phyloP scores from a whole-genome alignment of 2,329 filamentous ascomycete species.

The Lasiodiplodia theobromae region DNA sequence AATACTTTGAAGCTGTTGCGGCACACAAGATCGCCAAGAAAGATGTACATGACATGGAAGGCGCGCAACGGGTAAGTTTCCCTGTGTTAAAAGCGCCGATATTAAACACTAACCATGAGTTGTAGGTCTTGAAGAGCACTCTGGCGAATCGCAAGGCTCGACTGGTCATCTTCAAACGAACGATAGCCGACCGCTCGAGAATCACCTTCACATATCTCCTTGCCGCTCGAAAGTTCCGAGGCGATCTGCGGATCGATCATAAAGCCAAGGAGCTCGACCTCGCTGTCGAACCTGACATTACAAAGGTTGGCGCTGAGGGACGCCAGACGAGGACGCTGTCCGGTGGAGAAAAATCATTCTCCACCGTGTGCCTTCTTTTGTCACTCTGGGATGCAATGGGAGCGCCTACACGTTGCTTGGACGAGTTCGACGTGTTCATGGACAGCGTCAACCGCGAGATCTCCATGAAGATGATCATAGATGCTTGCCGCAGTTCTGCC shows the following conservation, averaged over 20 bases:
- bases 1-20: slow-evolving; percentile 41
- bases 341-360: slow-evolving; percentile 97
- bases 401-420: slow-evolving; percentile 89
- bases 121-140: slow-evolving; percentile 59
- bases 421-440: slow-evolving; percentile 99
- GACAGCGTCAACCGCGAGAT: slow-evolving; percentile 94
- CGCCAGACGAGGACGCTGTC: slow-evolving; percentile 91
- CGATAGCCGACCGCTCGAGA: slow-evolving; percentile 85
- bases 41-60: slow-evolving; percentile 35
- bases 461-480: slow-evolving; percentile 92
- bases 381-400: slow-evolving; percentile 99
- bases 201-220: slow-evolving; percentile 88
- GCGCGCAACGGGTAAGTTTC: slow-evolving; percentile 49
- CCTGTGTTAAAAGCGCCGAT: slow-evolving; percentile 34
- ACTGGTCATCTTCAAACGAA: slow-evolving; percentile 82
- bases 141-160: slow-evolving; percentile 73
- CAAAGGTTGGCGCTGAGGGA: slow-evolving; percentile 71
- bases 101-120: neutral
- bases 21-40: slow-evolving; percentile 33
- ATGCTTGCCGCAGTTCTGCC: slow-evolving; percentile 83
- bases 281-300: slow-evolving; percentile 73
- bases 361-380: slow-evolving; percentile 90
- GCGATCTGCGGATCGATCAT: slow-evolving; percentile 81
- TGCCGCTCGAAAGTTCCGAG: slow-evolving; percentile 87
- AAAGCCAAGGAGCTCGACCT: slow-evolving; percentile 76